Evolutionary conservation across 257 asterid genomes (phyloP), one percentile per base, ranked within the genome.

Genomic region (Lithospermum erythrorhizon): DNA sequence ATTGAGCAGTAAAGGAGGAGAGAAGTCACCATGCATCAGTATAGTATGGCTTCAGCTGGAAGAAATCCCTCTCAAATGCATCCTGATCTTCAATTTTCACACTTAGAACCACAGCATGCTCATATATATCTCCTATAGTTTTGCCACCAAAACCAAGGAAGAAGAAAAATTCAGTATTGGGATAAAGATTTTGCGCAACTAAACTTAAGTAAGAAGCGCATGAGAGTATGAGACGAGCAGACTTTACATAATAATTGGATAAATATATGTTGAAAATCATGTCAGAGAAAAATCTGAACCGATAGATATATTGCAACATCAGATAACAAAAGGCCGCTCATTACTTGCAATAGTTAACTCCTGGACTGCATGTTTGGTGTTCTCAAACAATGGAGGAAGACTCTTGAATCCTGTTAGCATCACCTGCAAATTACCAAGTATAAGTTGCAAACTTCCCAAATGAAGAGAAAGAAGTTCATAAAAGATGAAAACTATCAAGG

Each of bases 51-150:
- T 93, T 93, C 69, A 89, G 82, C 70, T 89, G 99, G 73, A 77
- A 85, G 74, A 84, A 93, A 70, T 93, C 97, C 74, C 99, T 85
- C 79, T 93, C 97, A 61, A 93, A 87, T 61, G 97, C 89, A 62
- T 82, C 93, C 65, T 89, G 96, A 63, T 93, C 96, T 77, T 89
- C 95, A 70, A 68, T 76, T 81, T 87, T 87, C 79, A 93, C 96
- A 55, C 94, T 81, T 55, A 89, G 71, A 61, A 89, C 80, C 68
- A 93, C 95, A 37, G 97, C 99, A 71, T 84, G 91, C 82, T 93
- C 99, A 27, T 81, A 93, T 64, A 93, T 83, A 69, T 89, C 96
- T 77, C 97, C 99, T 90, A 69, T 65, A 66, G 52, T 62, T n/a
- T n/a, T 65, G 59, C 53, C 65, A 49, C 62, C 18, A 54, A 30